These are phyloP conservation scores for Colletotrichum tamarilloi DNA, from an alignment of 2,329 filamentous ascomycete genomes.

Conservation along the genomic window DNA sequence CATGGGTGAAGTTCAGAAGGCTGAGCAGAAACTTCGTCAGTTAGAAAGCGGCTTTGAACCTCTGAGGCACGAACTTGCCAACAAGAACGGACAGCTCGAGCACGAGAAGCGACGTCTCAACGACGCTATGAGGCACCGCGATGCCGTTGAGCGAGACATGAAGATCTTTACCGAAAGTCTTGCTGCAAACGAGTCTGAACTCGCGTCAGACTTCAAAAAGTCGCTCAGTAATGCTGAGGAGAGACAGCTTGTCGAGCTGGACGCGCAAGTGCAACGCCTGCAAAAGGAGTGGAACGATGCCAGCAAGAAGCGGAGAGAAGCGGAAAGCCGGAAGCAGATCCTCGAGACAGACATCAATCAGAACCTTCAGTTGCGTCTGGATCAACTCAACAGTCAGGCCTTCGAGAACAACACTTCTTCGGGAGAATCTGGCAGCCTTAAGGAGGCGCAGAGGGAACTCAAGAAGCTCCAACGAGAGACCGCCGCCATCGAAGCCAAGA, in stretches of 20 bases:
- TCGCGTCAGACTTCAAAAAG: slow-evolving; percentile 92
- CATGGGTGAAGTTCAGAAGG: slow-evolving; percentile 84
- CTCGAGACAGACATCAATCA: slow-evolving; percentile 91
- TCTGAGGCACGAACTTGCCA: slow-evolving; percentile 79
- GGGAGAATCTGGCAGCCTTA: slow-evolving; percentile 70
- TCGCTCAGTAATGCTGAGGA: slow-evolving; percentile 87
- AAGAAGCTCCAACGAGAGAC: slow-evolving; percentile 79
- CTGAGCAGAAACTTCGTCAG: slow-evolving; percentile 81
- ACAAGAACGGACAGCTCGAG: slow-evolving; percentile 80
- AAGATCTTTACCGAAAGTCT: slow-evolving; percentile 81
- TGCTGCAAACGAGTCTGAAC: slow-evolving; percentile 80
- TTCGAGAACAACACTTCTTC: slow-evolving; percentile 68
- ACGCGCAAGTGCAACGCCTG: slow-evolving; percentile 75
- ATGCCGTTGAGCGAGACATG: slow-evolving; percentile 79
- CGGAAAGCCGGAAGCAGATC: slow-evolving; percentile 84
- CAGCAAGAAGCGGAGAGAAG: slow-evolving; percentile 77
- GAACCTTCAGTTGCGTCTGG: slow-evolving; percentile 86
- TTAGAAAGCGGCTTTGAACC: slow-evolving; percentile 86
- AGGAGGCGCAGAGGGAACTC: slow-evolving; percentile 83
- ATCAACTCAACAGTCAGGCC: slow-evolving; percentile 83
- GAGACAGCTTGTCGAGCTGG: slow-evolving; percentile 78
- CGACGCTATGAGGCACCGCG: slow-evolving; percentile 70
- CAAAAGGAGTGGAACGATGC: slow-evolving; percentile 81
- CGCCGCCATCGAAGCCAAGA: slow-evolving; percentile 73
- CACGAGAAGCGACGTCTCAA: slow-evolving; percentile 80